These are phyloP conservation scores for Termitomyces sp. DNA, from an alignment of 768 basidiomycete genomes.

Conservation along the genomic window DNA sequence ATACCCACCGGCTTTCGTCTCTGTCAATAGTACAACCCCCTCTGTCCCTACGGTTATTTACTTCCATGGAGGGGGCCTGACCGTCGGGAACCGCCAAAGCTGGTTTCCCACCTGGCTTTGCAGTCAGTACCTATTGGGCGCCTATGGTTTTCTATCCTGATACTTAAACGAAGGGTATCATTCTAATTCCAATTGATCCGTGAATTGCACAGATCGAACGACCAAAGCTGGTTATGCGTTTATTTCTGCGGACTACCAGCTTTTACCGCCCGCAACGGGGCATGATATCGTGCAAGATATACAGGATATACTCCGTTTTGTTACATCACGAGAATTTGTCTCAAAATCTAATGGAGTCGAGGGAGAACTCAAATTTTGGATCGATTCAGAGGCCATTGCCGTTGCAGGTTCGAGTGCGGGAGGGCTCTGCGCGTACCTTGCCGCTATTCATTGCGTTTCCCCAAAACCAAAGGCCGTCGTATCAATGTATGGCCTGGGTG, in stretches of 20 bases:
- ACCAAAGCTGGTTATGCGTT: conserved; percentile 46
- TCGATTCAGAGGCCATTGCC: conserved; percentile 41
- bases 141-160: conserved; percentile 5
- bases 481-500: conserved; percentile 62
- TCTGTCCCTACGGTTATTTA: conserved; percentile 33
- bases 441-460: conserved; percentile 40
- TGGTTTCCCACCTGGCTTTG: conserved; percentile 68
- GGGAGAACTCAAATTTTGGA: conserved; percentile 16
- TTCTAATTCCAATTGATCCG: background rate
- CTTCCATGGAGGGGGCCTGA: conserved; percentile 53
- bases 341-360: background rate
- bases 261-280: conserved; percentile 48
- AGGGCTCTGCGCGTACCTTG: conserved; percentile 58
- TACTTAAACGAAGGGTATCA: conserved; percentile 9
- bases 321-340: conserved; percentile 22
- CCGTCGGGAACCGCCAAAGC: conserved; percentile 50
- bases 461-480: conserved; percentile 52
- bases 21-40: background rate
- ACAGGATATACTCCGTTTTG: conserved; percentile 46
- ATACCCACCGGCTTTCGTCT: conserved; percentile 14
- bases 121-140: conserved; percentile 29
- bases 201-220: conserved; percentile 35
- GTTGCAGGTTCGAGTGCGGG: conserved; percentile 59
- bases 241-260: conserved; percentile 59
- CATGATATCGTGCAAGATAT: conserved; percentile 57